These are phyloP conservation scores for Artomyces pyxidatus DNA, from an alignment of 768 basidiomycete species.

Conservation along the genomic window DNA sequence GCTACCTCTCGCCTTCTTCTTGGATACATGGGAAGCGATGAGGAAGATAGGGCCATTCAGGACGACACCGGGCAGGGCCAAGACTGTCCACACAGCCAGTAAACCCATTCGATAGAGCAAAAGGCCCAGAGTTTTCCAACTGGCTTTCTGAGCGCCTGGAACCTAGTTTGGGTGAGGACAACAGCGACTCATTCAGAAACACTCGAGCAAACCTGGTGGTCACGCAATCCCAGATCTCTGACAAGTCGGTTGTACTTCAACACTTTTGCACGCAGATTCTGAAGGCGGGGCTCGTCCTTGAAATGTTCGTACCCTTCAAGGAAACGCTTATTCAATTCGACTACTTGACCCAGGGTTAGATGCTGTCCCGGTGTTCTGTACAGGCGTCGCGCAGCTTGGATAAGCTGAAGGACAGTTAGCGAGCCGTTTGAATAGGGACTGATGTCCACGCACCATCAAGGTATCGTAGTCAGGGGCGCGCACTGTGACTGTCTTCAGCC, in stretches of 20 bases:
- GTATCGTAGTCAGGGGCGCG: constrained; percentile 97
- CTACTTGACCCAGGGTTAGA: constrained; percentile 88
- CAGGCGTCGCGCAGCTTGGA: constrained; percentile 87
- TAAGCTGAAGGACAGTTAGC: constrained; percentile 46
- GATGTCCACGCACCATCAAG: constrained; percentile 68
- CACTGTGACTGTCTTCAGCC: constrained; percentile 91
- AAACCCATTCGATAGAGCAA: constrained; percentile 76
- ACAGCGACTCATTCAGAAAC: not conserved
- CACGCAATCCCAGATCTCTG: constrained; percentile 82
- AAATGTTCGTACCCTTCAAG: constrained; percentile 88
- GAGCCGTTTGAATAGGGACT: not conserved
- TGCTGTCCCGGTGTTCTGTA: constrained; percentile 93
- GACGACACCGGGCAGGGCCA: constrained; percentile 85
- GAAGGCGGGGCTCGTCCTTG: constrained; percentile 84
- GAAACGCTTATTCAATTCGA: constrained; percentile 87
- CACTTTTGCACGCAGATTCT: constrained; percentile 69
- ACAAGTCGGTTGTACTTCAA: constrained; percentile 84
- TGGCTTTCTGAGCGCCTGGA: constrained; percentile 72
- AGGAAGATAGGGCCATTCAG: constrained; percentile 92
- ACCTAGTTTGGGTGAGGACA: constrained; percentile 39
- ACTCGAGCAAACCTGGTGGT: constrained; percentile 65
- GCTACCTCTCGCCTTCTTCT: constrained; percentile 78
- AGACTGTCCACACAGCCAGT: constrained; percentile 67
- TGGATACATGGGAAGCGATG: constrained; percentile 80
- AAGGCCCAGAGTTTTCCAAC: constrained; percentile 80